Evolutionary conservation across 768 basidiomycete genomes (phyloP).

Genomic region (Naganishia vaughanmartiniae): DNA sequence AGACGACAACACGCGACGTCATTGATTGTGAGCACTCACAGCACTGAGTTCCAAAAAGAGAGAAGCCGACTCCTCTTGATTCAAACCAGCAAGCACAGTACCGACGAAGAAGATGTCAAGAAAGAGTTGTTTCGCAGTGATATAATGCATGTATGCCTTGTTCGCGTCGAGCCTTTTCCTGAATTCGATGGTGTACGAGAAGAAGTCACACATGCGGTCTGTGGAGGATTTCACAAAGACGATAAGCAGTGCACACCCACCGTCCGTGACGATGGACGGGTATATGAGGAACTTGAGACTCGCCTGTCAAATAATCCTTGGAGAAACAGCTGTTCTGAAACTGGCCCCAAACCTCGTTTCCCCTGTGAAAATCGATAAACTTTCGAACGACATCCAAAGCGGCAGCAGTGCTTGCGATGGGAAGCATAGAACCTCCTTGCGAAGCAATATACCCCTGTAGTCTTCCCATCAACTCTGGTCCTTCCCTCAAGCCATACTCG

Average conservation of each 20-base stretch:
- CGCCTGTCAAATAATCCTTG: neutral
- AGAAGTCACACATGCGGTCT: conserved; percentile 17
- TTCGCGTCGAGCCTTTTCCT: conserved; percentile 2
- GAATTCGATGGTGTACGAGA: conserved; percentile 17
- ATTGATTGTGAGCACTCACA: neutral
- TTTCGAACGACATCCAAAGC: neutral
- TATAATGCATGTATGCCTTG: conserved; percentile 3
- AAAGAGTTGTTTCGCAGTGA: neutral
- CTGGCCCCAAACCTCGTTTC: neutral
- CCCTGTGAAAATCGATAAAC: conserved; percentile 21
- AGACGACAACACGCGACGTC: neutral
- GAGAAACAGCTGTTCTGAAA: neutral
- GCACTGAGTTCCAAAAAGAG: neutral
- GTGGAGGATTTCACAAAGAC: neutral
- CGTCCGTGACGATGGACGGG: too few species aligned
- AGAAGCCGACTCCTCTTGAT: neutral
- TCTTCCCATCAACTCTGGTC: neutral
- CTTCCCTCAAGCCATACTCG: neutral
- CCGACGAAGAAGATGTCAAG: conserved; percentile 14
- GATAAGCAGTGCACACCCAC: neutral
- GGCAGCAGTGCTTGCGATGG: neutral
- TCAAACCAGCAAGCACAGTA: conserved; percentile 9
- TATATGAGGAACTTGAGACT: neutral
- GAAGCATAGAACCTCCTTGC: neutral
- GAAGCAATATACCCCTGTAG: neutral